Base-by-base conservation (phyloP, 495 filamentous ascomycete species). In the Staphylotrichum tortipilum region DNA sequence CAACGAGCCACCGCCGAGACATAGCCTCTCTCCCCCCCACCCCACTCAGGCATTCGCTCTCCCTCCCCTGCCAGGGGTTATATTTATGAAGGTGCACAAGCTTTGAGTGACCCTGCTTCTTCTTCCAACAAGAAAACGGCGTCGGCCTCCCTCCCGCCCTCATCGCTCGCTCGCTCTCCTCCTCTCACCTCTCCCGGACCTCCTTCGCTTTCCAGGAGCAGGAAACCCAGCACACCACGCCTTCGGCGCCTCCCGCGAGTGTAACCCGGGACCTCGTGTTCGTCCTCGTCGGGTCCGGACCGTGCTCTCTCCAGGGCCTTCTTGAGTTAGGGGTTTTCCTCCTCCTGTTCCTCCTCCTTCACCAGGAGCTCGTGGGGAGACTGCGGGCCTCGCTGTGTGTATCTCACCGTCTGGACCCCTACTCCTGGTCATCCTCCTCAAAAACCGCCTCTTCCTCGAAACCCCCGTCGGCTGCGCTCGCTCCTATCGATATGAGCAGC, bases 401-500 rank as follows among this genome's bases (percentile, higher is more conserved):
- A 30, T 14, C n/a, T 44, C 44, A 43, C 53, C 54, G 53, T 49
- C 37, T 52, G 44, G 15, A 21, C 36, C 7, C 34, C 29, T 34
- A 15, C 33, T 43, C 14, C 29, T 29, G 28, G 37, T 46, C 42
- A 40, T n/a, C n/a, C n/a, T n/a, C n/a, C n/a, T n/a, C n/a, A n/a
- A n/a, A n/a, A n/a, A n/a, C n/a, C n/a, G n/a, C n/a, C 26, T 10
- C 26, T 10, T 7, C 10, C 26, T 28, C 2, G 10, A 5, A 38
- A n/a, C 31, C 28, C 23, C 19, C 47, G 23, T 31, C 46, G 49
- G 44, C 49, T 29, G 49, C 49, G 44, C n/a, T n/a, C n/a, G n/a
- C 31, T 35, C 50, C 24, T 7, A 31, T 51, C 52, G 61, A 64
- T 60, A 66, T 66, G 64, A 66, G 59, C 59, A 66, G 61, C 52